Evolutionary conservation across 345 rosid genomes (phyloP).

Genomic region (Alliaria petiolata): DNA sequence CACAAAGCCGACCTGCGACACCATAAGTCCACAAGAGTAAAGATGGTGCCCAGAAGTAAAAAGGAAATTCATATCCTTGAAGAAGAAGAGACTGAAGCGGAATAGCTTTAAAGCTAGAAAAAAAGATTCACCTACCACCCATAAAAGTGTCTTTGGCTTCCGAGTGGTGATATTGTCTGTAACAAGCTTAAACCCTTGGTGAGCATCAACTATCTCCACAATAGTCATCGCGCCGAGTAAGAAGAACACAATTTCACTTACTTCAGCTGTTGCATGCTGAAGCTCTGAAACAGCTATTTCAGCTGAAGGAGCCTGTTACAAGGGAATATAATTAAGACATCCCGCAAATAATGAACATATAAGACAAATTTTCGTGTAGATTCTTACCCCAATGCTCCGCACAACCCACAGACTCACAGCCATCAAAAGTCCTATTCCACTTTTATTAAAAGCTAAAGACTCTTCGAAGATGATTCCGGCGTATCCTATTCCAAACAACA

Average conservation of each 20-base stretch:
- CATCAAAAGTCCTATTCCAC: constrained; percentile 93
- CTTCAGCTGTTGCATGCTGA: constrained; percentile 89
- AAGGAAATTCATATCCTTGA: neutral
- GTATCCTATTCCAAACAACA: constrained; percentile 83
- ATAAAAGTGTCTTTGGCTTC: constrained; percentile 73
- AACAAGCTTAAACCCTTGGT: constrained; percentile 98
- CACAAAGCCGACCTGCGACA: constrained; percentile 76
- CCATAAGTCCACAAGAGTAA: constrained; percentile 18
- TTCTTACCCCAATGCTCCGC: constrained; percentile 82
- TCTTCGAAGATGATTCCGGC: constrained; percentile 89
- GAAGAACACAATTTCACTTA: constrained; percentile 93
- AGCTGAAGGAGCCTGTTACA: constrained; percentile 88
- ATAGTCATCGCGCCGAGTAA: constrained; percentile 99
- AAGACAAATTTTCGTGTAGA: neutral
- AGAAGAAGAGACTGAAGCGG: neutral
- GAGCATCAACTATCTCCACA: constrained; percentile 97
- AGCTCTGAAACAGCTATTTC: constrained; percentile 87
- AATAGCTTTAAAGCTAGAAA: neutral
- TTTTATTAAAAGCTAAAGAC: constrained; percentile 92
- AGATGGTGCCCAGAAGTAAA: neutral
- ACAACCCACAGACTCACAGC: constrained; percentile 96
- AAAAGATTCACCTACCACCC: constrained; percentile 73
- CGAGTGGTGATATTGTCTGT: constrained; percentile 95
- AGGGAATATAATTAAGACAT: constrained; percentile 18
- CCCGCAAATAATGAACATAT: neutral